phyloP scores from a whole-genome alignment of 768 basidiomycete species.

The Hirschioporus abietinus region DNA sequence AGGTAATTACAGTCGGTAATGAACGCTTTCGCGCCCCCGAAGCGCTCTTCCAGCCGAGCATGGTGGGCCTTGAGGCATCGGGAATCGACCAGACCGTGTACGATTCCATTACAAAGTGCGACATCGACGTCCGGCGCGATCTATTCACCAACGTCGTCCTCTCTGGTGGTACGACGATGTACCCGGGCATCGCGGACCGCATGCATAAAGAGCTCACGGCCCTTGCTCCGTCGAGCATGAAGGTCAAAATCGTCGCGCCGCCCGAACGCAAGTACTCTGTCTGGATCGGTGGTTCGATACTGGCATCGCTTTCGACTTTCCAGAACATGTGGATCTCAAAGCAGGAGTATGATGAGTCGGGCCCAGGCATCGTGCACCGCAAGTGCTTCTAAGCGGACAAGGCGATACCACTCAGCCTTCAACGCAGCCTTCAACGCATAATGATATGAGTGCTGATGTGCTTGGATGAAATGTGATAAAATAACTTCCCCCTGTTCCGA shows the following conservation, averaged over 20 bases:
- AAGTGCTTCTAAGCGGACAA: constrained; percentile 20
- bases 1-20: constrained; percentile 84
- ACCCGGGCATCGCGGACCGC: constrained; percentile 92
- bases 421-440: neutral
- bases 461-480: neutral
- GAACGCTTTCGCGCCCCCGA: constrained; percentile 61
- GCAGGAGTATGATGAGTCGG: constrained; percentile 87
- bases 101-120: constrained; percentile 63
- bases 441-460: too few relatives aligned
- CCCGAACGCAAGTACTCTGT: constrained; percentile 95
- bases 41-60: constrained; percentile 54
- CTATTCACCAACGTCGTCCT: constrained; percentile 80
- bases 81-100: constrained; percentile 77
- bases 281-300: constrained; percentile 87
- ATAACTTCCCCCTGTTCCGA: neutral
- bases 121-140: constrained; percentile 80
- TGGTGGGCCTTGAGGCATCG: constrained; percentile 68
- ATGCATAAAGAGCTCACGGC: constrained; percentile 92
- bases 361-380: constrained; percentile 76
- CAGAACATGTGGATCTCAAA: constrained; percentile 94
- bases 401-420: neutral
- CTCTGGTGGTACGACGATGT: constrained; percentile 75
- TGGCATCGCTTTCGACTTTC: constrained; percentile 91
- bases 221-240: constrained; percentile 84
- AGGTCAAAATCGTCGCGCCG: constrained; percentile 92